These are phyloP conservation scores for Plasmodium billcollinsi DNA, from an alignment of 169 alveolate genomes.

Conservation along the genomic window DNA sequence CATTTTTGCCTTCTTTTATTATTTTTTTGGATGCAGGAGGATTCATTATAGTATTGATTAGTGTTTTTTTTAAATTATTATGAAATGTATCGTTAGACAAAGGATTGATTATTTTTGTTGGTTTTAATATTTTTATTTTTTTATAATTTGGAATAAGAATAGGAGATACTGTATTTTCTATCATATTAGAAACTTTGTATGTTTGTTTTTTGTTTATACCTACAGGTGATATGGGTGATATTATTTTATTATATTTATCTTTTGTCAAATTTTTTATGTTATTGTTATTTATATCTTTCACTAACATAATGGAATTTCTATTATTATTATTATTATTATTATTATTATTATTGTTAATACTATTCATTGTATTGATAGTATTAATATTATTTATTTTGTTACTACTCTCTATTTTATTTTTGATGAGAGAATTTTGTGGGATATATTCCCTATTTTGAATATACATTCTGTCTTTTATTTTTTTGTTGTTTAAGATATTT, in stretches of 20 bases:
- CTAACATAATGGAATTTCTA: not conserved
- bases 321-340: constrained; percentile 3
- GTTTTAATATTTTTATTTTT: too few relatives aligned
- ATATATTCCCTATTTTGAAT: not conserved
- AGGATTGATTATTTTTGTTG: constrained; percentile 1
- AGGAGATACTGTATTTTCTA: constrained; percentile 1
- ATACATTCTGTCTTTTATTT: not conserved
- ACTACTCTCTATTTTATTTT: not conserved
- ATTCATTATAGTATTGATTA: constrained; percentile 62
- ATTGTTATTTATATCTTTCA: not conserved
- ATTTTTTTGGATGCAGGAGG: constrained; percentile 15
- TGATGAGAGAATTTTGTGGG: constrained; percentile 12
- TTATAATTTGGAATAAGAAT: constrained; percentile 4
- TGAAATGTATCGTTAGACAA: constrained; percentile 45
- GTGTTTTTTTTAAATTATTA: constrained; percentile 33
- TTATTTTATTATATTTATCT: constrained; percentile 5
- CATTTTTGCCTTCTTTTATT: too few relatives aligned
- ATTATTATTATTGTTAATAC: not conserved
- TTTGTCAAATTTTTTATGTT: not conserved
- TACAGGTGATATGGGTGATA: constrained; percentile 1
- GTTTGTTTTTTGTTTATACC: constrained; percentile 35
- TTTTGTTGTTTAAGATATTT: not conserved
- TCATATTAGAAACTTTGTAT: not conserved
- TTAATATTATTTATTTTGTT: constrained; percentile 2
- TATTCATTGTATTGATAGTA: not conserved